Evolutionary conservation across 2,329 filamentous ascomycete species (phyloP), one percentile per base, ranked within the genome.

Genomic region (Microcyclospora pomicola): DNA sequence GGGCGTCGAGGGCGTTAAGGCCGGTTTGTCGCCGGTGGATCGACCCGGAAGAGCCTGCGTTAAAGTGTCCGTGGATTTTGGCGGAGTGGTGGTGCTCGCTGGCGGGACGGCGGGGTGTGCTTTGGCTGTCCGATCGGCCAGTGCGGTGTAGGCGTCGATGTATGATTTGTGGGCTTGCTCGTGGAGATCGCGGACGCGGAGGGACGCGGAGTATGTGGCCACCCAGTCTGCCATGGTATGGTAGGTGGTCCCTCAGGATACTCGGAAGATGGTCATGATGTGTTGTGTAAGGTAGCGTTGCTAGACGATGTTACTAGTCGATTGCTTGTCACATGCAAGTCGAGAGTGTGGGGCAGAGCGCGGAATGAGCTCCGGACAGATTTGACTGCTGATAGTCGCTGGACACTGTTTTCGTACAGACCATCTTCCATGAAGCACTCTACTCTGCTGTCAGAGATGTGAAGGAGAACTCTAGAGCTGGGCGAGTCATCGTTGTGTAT

Each of bases 121-220:
- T 14, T 40, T 29, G 9, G 49, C 54, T 24, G 55, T 56, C 15
- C 63, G 62, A 55, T 69, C 65, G 37, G 67, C 67, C 19, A 69
- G 57, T 38, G 59, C 60, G 15, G 63, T 63, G 47, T 67, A 94
- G 44, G 82, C 79, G 56, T 85, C 72, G 52, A 93, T 81, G 43
- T 92, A 72, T 37, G 77, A 71, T 52, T 67, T 63, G 49, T 77
- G 74, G 40, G 67, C 68, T 53, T 75, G 71, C 53, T 85, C 80
- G 45, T 75, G 71, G 53, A 76, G 71, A 51, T 84, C 82, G 46
- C 77, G 69, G 51, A 80, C 77, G 49, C 76, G 72, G 47, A 96
- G 69, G 47, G 80, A 80, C 44, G 74, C 68, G 44, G 83, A 68
- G 59, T 93, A 95, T 53, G 92, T 82, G 48, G 82, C 77, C 53